phyloP scores from a whole-genome alignment of 495 filamentous ascomycete genomes.

The Delitschia confertaspora region DNA sequence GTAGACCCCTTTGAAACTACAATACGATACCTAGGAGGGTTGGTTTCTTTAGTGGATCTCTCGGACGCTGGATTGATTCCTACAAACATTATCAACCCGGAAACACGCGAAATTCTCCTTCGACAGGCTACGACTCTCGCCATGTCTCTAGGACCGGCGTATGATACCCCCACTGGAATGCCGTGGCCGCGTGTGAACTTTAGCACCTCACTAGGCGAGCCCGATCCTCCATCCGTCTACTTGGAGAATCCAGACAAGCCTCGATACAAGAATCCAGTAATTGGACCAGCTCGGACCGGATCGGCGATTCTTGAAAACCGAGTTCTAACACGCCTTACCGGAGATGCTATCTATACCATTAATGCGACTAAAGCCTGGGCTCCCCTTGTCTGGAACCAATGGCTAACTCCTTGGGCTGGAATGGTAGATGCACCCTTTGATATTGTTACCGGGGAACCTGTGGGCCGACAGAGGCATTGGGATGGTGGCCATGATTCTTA shows the following conservation, averaged over 20 bases:
- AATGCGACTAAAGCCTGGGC: slow-evolving; percentile 31
- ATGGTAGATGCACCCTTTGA: slow-evolving; percentile 29
- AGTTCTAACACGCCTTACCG: slow-evolving; percentile 27
- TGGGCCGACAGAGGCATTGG: slow-evolving; percentile 23
- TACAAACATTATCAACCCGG: slow-evolving; percentile 11
- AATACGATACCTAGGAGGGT: slow-evolving; percentile 30
- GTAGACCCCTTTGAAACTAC: slow-evolving; percentile 35
- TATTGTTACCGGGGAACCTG: slow-evolving; percentile 25
- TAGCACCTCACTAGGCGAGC: slow-evolving; percentile 11
- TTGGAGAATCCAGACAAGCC: slow-evolving; percentile 16
- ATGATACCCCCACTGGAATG: slow-evolving; percentile 31
- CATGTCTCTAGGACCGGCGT: slow-evolving; percentile 28
- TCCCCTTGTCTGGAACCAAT: slow-evolving; percentile 31
- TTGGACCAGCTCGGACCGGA: slow-evolving; percentile 27
- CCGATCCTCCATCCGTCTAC: slow-evolving; percentile 19
- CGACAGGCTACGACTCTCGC: slow-evolving; percentile 29
- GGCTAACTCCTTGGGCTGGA: slow-evolving; percentile 16
- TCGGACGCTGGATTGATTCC: slow-evolving; percentile 27
- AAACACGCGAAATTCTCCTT: slow-evolving; percentile 24
- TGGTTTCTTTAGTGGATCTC: slow-evolving; percentile 31
- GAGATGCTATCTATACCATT: slow-evolving; percentile 19
- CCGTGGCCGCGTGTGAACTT: slow-evolving; percentile 33
- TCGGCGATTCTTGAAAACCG: slow-evolving; percentile 30
- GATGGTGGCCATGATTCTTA: slow-evolving; percentile 28
- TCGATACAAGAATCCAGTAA: slow-evolving; percentile 17